Conservation (phyloP, 306 rosid genomes). For the Dalbergia oliveri region DNA sequence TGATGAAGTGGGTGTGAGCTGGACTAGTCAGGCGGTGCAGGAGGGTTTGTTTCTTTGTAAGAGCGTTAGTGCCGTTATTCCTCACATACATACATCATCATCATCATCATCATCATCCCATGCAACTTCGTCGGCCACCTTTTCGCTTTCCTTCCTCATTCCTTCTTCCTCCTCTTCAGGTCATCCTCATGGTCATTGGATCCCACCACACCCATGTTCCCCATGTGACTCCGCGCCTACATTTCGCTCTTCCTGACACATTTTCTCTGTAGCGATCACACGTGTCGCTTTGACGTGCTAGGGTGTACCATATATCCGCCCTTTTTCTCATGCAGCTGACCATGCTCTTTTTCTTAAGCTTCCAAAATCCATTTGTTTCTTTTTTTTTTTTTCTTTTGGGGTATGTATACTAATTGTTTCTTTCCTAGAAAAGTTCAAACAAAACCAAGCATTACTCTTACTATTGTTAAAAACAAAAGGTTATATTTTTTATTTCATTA, state of each 20-base stretch:
- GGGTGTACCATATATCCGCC: not conserved
- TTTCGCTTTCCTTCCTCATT: too few species aligned
- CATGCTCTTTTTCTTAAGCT: not conserved
- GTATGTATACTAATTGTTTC: not conserved
- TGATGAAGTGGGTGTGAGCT: conserved; percentile 36
- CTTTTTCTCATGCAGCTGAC: too few species aligned
- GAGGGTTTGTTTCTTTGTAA: conserved; percentile 1
- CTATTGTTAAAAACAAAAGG: too few species aligned
- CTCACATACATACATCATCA: not conserved
- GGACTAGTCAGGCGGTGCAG: conserved; percentile 33
- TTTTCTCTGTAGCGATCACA: not conserved
- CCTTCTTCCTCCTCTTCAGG: not conserved
- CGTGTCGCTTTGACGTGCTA: not conserved
- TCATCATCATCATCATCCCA: not conserved
- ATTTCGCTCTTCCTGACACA: not conserved
- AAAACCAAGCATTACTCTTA: too few species aligned
- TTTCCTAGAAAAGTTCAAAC: too few species aligned
- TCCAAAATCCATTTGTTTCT: too few species aligned
- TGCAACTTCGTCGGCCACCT: not conserved
- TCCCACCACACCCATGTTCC: not conserved
- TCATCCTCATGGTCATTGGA: not conserved
- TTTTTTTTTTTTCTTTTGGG: too few species aligned
- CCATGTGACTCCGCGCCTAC: conserved; percentile 12
- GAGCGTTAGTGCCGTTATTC: not conserved
- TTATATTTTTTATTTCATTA: too few species aligned